Percentiles rank a stretch among this genome's conserved stretches.
These are phyloP conservation scores for Tulasnella sp. DNA, from an alignment of 768 basidiomycete species.

Conservation along the genomic window DNA sequence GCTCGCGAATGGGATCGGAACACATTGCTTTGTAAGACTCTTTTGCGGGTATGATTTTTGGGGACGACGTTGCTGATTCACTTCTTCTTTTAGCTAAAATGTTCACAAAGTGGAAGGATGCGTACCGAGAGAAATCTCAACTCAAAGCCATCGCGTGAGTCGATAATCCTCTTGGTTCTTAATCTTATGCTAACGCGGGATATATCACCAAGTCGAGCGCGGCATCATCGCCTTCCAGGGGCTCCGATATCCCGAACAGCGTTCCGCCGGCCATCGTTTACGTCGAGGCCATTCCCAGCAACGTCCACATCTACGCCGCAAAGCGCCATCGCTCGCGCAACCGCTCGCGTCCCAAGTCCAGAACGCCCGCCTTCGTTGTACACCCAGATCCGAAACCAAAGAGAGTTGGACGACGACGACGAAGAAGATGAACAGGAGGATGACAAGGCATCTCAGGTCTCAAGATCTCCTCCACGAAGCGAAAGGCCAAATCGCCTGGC, in stretches of 20 bases:
- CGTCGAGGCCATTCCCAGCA: background rate
- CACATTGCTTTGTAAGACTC: constrained; percentile 54
- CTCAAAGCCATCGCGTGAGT: constrained; percentile 82
- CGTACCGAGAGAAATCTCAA: constrained; percentile 64
- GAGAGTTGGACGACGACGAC: background rate
- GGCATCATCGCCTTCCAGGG: constrained; percentile 68
- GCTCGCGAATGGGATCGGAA: constrained; percentile 61
- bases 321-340: constrained; percentile 8
- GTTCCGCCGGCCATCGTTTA: constrained; percentile 15
- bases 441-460: background rate
- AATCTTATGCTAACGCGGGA: constrained; percentile 30
- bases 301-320: background rate
- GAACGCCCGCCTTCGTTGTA: background rate
- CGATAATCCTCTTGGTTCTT: constrained; percentile 3
- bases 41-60: background rate
- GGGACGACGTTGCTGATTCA: background rate
- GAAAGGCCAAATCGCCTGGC: background rate
- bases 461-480: background rate
- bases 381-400: background rate
- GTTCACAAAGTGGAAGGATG: constrained; percentile 65
- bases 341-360: background rate
- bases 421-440: background rate
- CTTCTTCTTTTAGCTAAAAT: constrained; percentile 44
- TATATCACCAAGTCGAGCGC: constrained; percentile 58
- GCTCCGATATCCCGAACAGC: constrained; percentile 24